These are phyloP conservation scores for Leucosporidium creatinivorum DNA, from an alignment of 768 basidiomycete genomes.

Conservation along the genomic window DNA sequence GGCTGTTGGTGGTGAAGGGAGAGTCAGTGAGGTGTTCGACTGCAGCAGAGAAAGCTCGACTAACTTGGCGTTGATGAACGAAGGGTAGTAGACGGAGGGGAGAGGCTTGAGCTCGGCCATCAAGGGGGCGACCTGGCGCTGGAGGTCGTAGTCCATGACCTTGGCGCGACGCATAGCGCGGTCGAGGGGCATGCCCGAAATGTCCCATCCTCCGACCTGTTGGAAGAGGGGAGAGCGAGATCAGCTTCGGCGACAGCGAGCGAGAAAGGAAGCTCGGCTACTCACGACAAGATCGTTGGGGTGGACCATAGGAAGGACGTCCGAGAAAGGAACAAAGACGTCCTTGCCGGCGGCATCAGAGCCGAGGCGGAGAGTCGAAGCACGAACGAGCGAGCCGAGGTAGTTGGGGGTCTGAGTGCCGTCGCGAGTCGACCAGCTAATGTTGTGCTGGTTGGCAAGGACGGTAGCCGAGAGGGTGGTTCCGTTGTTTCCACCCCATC, in stretches of 20 bases:
- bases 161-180: slow-evolving; percentile 86
- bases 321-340: slow-evolving; percentile 81
- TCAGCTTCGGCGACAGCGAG: background rate
- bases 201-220: slow-evolving; percentile 87
- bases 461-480: slow-evolving; percentile 87
- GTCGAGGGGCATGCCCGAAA: slow-evolving; percentile 75
- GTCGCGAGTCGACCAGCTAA: slow-evolving; percentile 87
- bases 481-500: slow-evolving; percentile 95
- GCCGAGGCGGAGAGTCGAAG: slow-evolving; percentile 88
- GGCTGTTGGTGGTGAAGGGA: slow-evolving; percentile 96
- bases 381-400: slow-evolving; percentile 91
- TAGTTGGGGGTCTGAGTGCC: slow-evolving; percentile 94
- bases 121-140: slow-evolving; percentile 83
- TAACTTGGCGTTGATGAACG: slow-evolving; percentile 11
- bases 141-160: slow-evolving; percentile 92
- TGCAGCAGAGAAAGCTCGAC: background rate
- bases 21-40: slow-evolving; percentile 51
- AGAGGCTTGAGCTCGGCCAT: slow-evolving; percentile 76
- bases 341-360: slow-evolving; percentile 76
- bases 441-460: slow-evolving; percentile 90
- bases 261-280: slow-evolving; percentile 40
- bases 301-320: slow-evolving; percentile 94
- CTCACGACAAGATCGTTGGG: slow-evolving; percentile 79
- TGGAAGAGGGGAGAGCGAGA: background rate
- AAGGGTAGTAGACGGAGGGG: slow-evolving; percentile 70